Percentiles rank a stretch among this genome's conserved stretches.
These are phyloP conservation scores for Ophidiomyces ophidiicola DNA, from an alignment of 2,329 filamentous ascomycete genomes.

Conservation along the genomic window DNA sequence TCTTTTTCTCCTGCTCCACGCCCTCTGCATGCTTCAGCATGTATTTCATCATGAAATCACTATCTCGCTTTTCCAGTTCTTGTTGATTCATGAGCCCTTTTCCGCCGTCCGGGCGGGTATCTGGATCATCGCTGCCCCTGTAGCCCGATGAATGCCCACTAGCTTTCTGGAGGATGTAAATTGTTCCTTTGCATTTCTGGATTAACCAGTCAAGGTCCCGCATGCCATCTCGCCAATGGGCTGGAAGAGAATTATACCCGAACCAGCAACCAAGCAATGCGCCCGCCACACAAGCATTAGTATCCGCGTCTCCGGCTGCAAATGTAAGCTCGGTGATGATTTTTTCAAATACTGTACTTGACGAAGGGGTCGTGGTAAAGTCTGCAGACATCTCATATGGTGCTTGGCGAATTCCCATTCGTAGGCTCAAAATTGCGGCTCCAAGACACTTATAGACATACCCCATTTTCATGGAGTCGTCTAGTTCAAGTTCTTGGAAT, in stretches of 20 bases:
- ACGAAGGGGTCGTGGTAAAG: conserved; percentile 13
- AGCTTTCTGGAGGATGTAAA: conserved; percentile 5
- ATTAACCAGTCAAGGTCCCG: conserved; percentile 16
- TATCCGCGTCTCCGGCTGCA: conserved; percentile 44
- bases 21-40: conserved; percentile 10
- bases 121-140: conserved; percentile 12
- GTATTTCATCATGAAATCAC: conserved; percentile 12
- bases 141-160: neutral
- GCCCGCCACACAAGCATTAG: conserved; percentile 43
- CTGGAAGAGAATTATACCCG: conserved; percentile 37
- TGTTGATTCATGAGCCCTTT: conserved; percentile 14
- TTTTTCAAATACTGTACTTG: conserved; percentile 32
- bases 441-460: conserved; percentile 46
- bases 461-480: conserved; percentile 38
- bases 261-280: conserved; percentile 40
- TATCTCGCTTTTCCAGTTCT: conserved; percentile 13
- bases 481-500: conserved; percentile 35
- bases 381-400: conserved; percentile 3
- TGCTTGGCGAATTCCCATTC: conserved; percentile 33
- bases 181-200: conserved; percentile 13
- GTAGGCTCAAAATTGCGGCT: conserved; percentile 35
- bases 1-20: conserved; percentile 10
- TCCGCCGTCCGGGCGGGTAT: conserved; percentile 14
- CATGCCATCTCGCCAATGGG: conserved; percentile 41
- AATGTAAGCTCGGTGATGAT: conserved; percentile 40